Evolutionary conservation across 371 early-diverging fungal species (phyloP).

Genomic region (Circinella minor): DNA sequence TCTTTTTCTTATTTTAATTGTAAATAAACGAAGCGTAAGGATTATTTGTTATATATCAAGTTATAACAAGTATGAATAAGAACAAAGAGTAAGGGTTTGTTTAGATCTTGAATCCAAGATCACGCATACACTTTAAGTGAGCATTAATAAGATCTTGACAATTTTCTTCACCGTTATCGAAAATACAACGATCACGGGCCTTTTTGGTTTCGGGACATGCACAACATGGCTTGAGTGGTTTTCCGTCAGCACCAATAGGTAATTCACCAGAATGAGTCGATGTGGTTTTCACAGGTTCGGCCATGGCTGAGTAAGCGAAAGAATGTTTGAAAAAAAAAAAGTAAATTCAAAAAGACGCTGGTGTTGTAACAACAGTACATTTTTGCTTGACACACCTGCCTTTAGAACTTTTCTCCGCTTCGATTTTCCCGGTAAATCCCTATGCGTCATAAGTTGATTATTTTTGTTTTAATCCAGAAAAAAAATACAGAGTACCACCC

Average conservation of each 20-base stretch:
- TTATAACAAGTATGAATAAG: too few species aligned
- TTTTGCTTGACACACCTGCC: too few species aligned
- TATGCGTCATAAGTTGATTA: too few species aligned
- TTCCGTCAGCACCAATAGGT: constrained; percentile 60
- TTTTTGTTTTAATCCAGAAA: too few species aligned
- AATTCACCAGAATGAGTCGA: constrained; percentile 51
- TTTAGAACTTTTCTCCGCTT: too few species aligned
- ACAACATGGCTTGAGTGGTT: constrained; percentile 92
- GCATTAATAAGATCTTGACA: constrained; percentile 89
- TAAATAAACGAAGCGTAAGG: too few species aligned
- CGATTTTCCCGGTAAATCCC: too few species aligned
- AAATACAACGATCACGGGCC: constrained; percentile 88
- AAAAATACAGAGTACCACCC: too few species aligned
- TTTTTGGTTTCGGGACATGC: constrained; percentile 96
- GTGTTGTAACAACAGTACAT: too few species aligned
- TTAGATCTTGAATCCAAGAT: constrained; percentile 92
- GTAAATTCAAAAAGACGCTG: not conserved
- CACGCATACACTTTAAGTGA: constrained; percentile 91
- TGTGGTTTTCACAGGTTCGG: constrained; percentile 47
- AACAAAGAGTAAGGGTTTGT: not conserved
- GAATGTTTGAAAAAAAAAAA: not conserved
- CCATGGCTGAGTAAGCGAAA: constrained; percentile 27
- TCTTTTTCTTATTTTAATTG: too few species aligned
- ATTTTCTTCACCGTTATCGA: constrained; percentile 84
- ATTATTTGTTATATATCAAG: too few species aligned